Conservation (phyloP, 2,329 filamentous ascomycete genomes). For the Cytospora paraplurivora region DNA sequence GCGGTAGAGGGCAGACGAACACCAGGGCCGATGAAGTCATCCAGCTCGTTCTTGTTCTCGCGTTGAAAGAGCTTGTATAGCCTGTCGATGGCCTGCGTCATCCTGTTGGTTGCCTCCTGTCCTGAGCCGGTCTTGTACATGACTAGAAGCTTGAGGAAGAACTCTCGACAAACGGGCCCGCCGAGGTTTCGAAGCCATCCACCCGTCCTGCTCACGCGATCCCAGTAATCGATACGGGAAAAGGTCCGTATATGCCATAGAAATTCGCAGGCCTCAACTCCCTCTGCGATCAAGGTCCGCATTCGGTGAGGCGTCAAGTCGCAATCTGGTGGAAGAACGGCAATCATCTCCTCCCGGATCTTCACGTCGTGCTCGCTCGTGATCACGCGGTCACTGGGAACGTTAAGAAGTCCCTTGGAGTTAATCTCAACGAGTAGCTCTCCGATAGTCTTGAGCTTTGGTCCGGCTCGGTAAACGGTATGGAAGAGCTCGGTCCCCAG, state of each 20-base stretch:
- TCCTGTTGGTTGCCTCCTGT: not conserved
- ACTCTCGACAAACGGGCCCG: constrained; percentile 1
- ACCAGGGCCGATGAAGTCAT: not conserved
- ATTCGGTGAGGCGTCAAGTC: not conserved
- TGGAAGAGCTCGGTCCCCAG: not conserved
- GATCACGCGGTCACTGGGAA: constrained; percentile 5
- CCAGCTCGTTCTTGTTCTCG: constrained; percentile 8
- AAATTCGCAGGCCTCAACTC: not conserved
- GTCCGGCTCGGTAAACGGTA: not conserved
- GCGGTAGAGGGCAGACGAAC: not conserved
- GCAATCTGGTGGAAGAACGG: not conserved
- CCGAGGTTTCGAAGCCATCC: constrained; percentile 10
- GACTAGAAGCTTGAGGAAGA: constrained; percentile 18
- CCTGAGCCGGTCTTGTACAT: constrained; percentile 13
- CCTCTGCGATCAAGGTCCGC: not conserved
- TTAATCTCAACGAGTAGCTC: constrained; percentile 2
- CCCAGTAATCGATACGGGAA: constrained; percentile 1
- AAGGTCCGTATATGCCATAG: not conserved
- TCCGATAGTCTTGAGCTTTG: constrained; percentile 2
- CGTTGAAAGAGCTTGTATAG: not conserved
- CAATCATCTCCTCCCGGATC: constrained; percentile 8
- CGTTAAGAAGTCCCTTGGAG: not conserved
- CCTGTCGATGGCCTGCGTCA: not conserved
- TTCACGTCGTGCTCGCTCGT: constrained; percentile 2
- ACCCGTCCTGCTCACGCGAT: not conserved